phyloP scores from a whole-genome alignment of 1,284 basidiomycete species.

The Neolentinus lepideus region DNA sequence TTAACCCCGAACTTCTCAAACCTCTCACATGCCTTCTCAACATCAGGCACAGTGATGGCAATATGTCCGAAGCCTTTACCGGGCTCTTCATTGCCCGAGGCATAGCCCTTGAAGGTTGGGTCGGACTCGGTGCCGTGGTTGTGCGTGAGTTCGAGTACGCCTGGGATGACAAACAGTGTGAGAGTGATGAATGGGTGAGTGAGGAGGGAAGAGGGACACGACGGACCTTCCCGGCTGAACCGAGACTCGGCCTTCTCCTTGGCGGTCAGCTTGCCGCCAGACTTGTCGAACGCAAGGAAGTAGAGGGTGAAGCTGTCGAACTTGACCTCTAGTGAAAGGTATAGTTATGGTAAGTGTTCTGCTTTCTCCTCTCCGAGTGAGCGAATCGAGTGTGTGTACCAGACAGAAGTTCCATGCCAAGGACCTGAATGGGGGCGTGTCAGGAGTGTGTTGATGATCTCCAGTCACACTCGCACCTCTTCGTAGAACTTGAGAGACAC shows the following conservation, averaged over 20 bases:
- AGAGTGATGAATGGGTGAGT: constrained; percentile 7
- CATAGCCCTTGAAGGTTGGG: constrained; percentile 71
- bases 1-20: constrained; percentile 79
- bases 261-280: constrained; percentile 34
- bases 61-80: constrained; percentile 84
- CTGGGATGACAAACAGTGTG: constrained; percentile 28
- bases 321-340: constrained; percentile 35
- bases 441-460: background rate
- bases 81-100: constrained; percentile 80
- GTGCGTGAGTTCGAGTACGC: constrained; percentile 82
- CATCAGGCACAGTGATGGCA: constrained; percentile 78
- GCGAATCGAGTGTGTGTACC: constrained; percentile 31
- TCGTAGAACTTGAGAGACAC: constrained; percentile 72
- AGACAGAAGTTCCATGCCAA: constrained; percentile 85
- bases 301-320: constrained; percentile 68
- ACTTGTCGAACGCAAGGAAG: constrained; percentile 74
- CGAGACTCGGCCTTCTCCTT: constrained; percentile 40
- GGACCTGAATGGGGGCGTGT: constrained; percentile 29
- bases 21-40: constrained; percentile 78
- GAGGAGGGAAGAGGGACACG: constrained; percentile 8
- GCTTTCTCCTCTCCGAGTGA: constrained; percentile 6
- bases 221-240: constrained; percentile 59
- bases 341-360: background rate
- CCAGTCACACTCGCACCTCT: constrained; percentile 32
- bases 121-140: constrained; percentile 89